A percentile compares a stretch with the other conserved stretches of the same genome.
These are phyloP conservation scores for Phellopilus nigrolimitatus DNA, from an alignment of 1,284 basidiomycete species.

Conservation along the genomic window DNA sequence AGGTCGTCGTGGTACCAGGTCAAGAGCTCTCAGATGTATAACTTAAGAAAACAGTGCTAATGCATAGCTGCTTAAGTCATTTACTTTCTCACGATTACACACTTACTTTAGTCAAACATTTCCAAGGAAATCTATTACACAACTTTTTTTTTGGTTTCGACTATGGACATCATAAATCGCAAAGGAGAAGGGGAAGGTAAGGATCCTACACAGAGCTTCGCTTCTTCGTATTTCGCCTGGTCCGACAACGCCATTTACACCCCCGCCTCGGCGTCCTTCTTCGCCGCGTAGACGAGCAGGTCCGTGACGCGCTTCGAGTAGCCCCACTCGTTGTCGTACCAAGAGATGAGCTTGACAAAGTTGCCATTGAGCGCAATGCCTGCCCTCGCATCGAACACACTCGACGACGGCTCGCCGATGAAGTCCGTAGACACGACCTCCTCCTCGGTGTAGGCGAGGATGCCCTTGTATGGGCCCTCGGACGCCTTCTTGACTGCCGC, in stretches of 20 bases:
- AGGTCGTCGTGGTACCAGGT: slow-evolving; percentile 8
- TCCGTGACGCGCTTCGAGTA: slow-evolving; percentile 96
- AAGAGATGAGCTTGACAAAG: slow-evolving; percentile 94
- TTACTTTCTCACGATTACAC: not conserved
- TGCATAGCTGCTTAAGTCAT: not conserved
- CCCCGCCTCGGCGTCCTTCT: slow-evolving; percentile 46
- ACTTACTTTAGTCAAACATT: no score
- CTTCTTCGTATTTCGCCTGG: not conserved
- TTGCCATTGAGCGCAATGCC: slow-evolving; percentile 91
- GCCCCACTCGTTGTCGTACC: slow-evolving; percentile 98
- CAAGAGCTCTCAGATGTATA: not conserved
- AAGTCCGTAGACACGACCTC: slow-evolving; percentile 95
- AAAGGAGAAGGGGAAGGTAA: not conserved
- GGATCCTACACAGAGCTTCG: not conserved
- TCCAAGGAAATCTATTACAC: no score
- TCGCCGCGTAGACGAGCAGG: slow-evolving; percentile 80
- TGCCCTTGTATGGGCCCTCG: slow-evolving; percentile 67
- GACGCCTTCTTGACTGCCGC: slow-evolving; percentile 80
- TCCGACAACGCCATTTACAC: slow-evolving; percentile 1
- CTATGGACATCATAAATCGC: not conserved
- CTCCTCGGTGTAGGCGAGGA: slow-evolving; percentile 96
- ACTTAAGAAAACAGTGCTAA: not conserved
- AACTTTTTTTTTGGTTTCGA: not conserved
- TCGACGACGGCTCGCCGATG: slow-evolving; percentile 73
- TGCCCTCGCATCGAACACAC: slow-evolving; percentile 89